Percentiles rank a stretch among this genome's conserved stretches.
phyloP scores from a whole-genome alignment of 495 filamentous ascomycete genomes.

The Stereocaulon alpinum region DNA sequence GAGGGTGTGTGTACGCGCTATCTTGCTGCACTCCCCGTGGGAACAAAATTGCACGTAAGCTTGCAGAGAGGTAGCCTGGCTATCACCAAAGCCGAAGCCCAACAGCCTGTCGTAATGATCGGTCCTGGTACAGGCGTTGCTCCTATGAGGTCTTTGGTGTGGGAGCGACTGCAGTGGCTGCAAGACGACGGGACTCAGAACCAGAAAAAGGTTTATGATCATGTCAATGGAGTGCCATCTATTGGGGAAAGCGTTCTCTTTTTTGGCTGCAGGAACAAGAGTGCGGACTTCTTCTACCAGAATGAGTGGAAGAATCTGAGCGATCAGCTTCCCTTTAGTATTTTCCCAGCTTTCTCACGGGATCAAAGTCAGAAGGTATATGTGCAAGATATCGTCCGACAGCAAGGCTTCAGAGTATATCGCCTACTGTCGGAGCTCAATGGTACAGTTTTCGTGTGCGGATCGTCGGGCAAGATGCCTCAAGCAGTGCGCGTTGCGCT shows the following conservation, averaged over 20 bases:
- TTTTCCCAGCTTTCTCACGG: constrained; percentile 77
- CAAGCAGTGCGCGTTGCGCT: constrained; percentile 75
- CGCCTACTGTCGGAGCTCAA: constrained; percentile 40
- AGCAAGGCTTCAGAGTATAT: constrained; percentile 48
- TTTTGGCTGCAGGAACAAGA: constrained; percentile 67
- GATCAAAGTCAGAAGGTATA: constrained; percentile 70
- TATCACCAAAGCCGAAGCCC: constrained; percentile 31
- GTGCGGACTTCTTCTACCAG: constrained; percentile 69
- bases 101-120: constrained; percentile 62
- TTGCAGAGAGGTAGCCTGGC: constrained; percentile 48
- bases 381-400: constrained; percentile 73
- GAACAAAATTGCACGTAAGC: constrained; percentile 47
- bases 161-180: constrained; percentile 44
- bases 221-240: constrained; percentile 19
- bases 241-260: constrained; percentile 45
- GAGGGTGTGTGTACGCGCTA: constrained; percentile 88
- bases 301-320: constrained; percentile 53
- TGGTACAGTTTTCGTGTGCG: constrained; percentile 68
- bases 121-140: constrained; percentile 88
- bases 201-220: constrained; percentile 22
- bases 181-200: constrained; percentile 25
- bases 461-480: constrained; percentile 79
- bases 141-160: constrained; percentile 70
- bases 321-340: constrained; percentile 33
- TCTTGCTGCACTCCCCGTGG: constrained; percentile 49